Evolutionary conservation across 2,329 filamentous ascomycete species (phyloP).

Genomic region (Aspergillus proliferans): DNA sequence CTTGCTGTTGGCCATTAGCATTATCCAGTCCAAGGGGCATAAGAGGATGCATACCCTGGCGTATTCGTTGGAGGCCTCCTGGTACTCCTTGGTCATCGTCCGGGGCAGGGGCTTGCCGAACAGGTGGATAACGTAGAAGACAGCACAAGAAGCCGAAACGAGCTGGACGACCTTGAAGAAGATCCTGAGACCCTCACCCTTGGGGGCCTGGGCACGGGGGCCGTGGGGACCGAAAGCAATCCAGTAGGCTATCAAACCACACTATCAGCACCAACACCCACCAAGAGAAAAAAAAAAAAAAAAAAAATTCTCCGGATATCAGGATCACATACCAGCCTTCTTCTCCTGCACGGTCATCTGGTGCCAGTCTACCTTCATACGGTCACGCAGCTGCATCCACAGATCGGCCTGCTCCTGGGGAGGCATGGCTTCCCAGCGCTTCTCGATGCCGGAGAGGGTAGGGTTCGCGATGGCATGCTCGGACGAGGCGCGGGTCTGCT

Average conservation of each 20-base stretch:
- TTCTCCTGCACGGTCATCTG: conserved; percentile 95
- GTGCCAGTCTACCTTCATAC: conserved; percentile 97
- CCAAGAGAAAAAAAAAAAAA: no score
- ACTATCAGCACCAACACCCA: not conserved
- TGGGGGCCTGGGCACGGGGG: conserved; percentile 73
- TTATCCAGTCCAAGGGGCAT: not conserved
- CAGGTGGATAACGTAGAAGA: conserved; percentile 68
- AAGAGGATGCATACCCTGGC: conserved; percentile 62
- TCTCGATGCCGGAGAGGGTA: conserved; percentile 96
- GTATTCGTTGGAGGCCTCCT: conserved; percentile 91
- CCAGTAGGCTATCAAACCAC: conserved; percentile 71
- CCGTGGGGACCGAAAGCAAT: conserved; percentile 97
- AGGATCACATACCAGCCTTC: conserved; percentile 79
- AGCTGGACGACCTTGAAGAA: conserved; percentile 66
- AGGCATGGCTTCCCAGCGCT: conserved; percentile 97
- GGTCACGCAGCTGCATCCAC: conserved; percentile 96
- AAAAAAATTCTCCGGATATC: not conserved
- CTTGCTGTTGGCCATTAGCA: conserved; percentile 50
- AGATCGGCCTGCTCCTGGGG: conserved; percentile 98
- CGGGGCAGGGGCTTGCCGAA: conserved; percentile 67
- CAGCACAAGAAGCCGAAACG: conserved; percentile 56
- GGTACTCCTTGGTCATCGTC: conserved; percentile 96
- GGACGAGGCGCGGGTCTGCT: conserved; percentile 53
- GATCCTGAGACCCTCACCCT: conserved; percentile 78
- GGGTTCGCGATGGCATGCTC: conserved; percentile 97